These are phyloP conservation scores for Raphanus sativus DNA, from an alignment of 345 rosid genomes.

Conservation along the genomic window DNA sequence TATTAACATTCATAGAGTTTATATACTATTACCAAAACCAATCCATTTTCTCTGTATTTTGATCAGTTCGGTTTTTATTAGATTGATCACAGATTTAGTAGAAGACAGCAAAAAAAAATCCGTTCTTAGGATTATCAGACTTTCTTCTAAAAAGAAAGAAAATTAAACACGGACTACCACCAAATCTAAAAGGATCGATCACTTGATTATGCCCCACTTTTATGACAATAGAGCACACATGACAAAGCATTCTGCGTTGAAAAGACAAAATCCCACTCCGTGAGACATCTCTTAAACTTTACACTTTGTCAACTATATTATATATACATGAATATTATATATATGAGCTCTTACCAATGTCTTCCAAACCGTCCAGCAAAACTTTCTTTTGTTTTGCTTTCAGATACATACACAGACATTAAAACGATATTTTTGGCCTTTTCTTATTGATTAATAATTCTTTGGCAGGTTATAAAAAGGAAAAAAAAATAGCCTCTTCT, in stretches of 20 bases:
- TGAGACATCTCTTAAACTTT: conserved; percentile 31
- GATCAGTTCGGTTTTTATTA: background rate
- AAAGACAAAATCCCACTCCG: conserved; percentile 38
- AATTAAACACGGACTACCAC: background rate
- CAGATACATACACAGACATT: conserved; percentile 7
- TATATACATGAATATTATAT: background rate
- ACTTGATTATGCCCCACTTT: conserved; percentile 5
- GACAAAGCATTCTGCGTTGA: conserved; percentile 26
- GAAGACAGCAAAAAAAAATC: background rate
- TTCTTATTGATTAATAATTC: conserved; percentile 2
- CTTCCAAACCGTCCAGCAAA: conserved; percentile 27
- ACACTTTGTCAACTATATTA: conserved; percentile 35
- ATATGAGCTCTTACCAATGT: conserved; percentile 9
- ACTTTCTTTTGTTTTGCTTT: background rate
- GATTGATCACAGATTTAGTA: background rate
- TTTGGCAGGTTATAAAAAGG: background rate
- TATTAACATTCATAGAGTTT: background rate
- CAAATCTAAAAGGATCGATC: background rate
- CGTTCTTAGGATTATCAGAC: background rate
- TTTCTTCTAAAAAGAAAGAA: background rate
- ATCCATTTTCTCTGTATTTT: background rate
- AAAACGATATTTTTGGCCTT: conserved; percentile 8
- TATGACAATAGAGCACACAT: conserved; percentile 4
- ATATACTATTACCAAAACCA: background rate
- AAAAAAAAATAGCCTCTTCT: background rate